phyloP scores from a whole-genome alignment of 179 eudicot species.

The Vitellaria paradoxa region DNA sequence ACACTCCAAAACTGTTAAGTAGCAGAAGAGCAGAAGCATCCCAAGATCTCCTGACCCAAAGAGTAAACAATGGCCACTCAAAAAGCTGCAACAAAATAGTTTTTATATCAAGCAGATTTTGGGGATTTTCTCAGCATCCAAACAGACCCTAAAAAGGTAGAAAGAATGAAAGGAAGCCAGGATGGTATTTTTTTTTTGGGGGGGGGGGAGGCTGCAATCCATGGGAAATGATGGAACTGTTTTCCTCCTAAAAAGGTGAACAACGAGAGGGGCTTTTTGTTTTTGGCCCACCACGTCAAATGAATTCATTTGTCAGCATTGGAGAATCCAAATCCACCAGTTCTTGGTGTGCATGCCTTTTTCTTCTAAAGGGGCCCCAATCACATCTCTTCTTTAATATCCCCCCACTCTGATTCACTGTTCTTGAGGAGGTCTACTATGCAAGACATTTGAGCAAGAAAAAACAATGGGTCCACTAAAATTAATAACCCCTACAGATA shows the following conservation, averaged over 20 bases:
- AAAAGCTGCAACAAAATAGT: slow-evolving; percentile 15
- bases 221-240: slow-evolving; percentile 17
- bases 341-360: neutral
- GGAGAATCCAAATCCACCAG: slow-evolving; percentile 8
- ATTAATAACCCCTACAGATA: neutral
- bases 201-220: slow-evolving; percentile 9
- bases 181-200: neutral
- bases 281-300: slow-evolving; percentile 13
- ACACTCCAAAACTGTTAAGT: neutral
- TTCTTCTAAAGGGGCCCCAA: slow-evolving; percentile 9
- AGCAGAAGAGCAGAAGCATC: slow-evolving; percentile 4
- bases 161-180: neutral
- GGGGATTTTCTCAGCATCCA: slow-evolving; percentile 16
- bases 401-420: neutral
- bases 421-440: neutral
- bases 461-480: neutral
- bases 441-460: neutral
- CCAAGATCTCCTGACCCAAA: slow-evolving; percentile 12
- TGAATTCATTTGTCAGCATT: slow-evolving; percentile 20
- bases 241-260: slow-evolving; percentile 19
- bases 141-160: neutral
- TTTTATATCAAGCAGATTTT: neutral
- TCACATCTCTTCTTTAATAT: neutral
- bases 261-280: neutral
- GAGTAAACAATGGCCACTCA: neutral